Evolutionary conservation across 225 moss, liverwort and hornwort genomes (phyloP), one percentile per base, ranked within the genome.

Genomic region (Bryum argenteum): DNA sequence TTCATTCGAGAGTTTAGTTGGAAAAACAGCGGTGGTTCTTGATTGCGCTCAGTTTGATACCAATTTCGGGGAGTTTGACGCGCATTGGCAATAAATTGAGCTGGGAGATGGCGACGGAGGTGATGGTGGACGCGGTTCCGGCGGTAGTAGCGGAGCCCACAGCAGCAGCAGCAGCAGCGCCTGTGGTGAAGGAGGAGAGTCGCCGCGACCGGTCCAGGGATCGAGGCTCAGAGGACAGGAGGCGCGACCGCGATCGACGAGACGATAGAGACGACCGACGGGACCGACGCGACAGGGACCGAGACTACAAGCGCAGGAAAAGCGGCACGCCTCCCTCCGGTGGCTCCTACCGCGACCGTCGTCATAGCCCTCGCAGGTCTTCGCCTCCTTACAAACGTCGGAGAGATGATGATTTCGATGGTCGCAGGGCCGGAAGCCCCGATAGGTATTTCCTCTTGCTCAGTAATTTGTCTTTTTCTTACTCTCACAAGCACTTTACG

Each of bases 221-320:
- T 78, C 92, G 91, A 63, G 95, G 91, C 75, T 73, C 86, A 4
- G 96, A 94, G 64, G 97, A 97, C 39, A 75, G 93, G 63, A 82
- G 88, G 62, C 89, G 91, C 38, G 92, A 94, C 56, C 88, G 92
- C 17, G 94, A 94, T 57, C 87, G 89, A 71, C 83, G 94, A 64
- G 78, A 79, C 15, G 88, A 88, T 15, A 78, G 89, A 59, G 94
- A 94, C 42, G 88, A 88, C n/a, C 82, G 84, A 53, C 82, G 75
- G 5, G 93, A 96, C 73, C 88, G 96, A 3, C 85, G 90, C 62
- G 92, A 94, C 37, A 83, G 94, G 54, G 94, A 92, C 24, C 85
- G 92, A 20, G 94, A 98, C 28, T 85, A 94, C 80, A 94, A 99
- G 87, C 92, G 98, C 53, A 85, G 98, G 80, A 99, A 99, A 82